Base-by-base conservation (phyloP, 371 early-diverging fungal species). In the Mortierella sp. region DNA sequence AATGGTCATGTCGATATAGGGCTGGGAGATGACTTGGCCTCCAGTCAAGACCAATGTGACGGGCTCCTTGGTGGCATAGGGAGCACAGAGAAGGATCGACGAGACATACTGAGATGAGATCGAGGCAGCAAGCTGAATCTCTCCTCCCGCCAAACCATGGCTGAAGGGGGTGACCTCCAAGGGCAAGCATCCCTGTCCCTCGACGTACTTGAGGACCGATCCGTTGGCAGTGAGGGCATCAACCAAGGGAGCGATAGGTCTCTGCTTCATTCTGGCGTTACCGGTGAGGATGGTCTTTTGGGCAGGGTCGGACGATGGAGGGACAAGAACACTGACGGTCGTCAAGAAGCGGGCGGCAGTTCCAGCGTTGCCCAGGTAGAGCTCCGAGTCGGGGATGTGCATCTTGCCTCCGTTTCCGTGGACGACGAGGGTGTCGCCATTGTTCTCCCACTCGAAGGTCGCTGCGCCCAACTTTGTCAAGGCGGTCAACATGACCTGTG, bases 1-100 rank as follows among this genome's bases (percentile, higher is more conserved):
- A 61, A 97, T 93, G 2, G 99, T 99, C 98, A 99, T 98, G 85
- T 99, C 98, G 79, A 99, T 99, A 86, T 99, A 99, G 16, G 95
- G 97, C 84, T 97, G 97, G 44, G 97, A 97, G 64, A 99, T 95
- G n/a, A 98, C 98, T 70, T 96, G 93, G 53, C 95, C 98, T 68
- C 98, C 98, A 1, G 92, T 91, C 64, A 99, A 87, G 45, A 90
- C 94, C 64, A 99, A 89, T 24, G 93, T 94, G 22, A 98, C 95
- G 1, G 94, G 90, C 52, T 92, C 87, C 53, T 85, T 79, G 50
- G 82, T 86, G 10, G 98, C 98, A 83, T 98, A 98, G 0, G 99
- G 99, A 2, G 98, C 98, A 58, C 97, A 95, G 66, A 99, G 88
- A 43, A 99, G 90, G 64, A 99, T 96, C 39, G 97, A 96, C 19